These are phyloP conservation scores for Vigna nakashimae DNA, from an alignment of 306 rosid genomes.

Conservation along the genomic window DNA sequence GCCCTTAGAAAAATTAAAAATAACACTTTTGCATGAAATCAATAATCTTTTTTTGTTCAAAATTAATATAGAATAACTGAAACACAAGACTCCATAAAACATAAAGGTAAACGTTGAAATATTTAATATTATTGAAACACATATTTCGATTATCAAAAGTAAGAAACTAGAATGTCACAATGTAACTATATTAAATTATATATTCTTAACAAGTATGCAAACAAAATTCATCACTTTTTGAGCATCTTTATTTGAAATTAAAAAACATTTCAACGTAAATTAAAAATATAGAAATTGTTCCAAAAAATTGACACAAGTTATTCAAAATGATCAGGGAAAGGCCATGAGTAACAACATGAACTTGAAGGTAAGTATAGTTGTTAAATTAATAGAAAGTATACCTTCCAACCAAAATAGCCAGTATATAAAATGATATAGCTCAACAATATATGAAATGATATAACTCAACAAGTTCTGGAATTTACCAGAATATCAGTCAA, in stretches of 20 bases:
- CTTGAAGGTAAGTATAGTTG: not conserved
- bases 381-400: conserved; percentile 9
- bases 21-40: conserved; percentile 23
- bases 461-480: conserved; percentile 32
- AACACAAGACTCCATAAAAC: conserved; percentile 8
- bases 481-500: conserved; percentile 95
- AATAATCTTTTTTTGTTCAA: conserved; percentile 24
- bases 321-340: conserved; percentile 1
- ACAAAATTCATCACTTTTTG: conserved; percentile 12
- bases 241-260: not conserved
- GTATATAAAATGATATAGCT: conserved; percentile 23
- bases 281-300: conserved; percentile 15
- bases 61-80: conserved; percentile 14
- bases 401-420: conserved; percentile 29
- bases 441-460: conserved; percentile 15
- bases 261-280: not conserved
- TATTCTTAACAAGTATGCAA: conserved; percentile 2
- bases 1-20: conserved; percentile 62
- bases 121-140: conserved; percentile 10
- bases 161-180: conserved; percentile 21
- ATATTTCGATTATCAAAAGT: conserved; percentile 9
- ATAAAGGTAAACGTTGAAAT: conserved; percentile 1
- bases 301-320: not conserved
- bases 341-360: not conserved
- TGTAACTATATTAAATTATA: conserved; percentile 23